Conservation (phyloP, 306 rosid species). For the Rosa multiflora region DNA sequence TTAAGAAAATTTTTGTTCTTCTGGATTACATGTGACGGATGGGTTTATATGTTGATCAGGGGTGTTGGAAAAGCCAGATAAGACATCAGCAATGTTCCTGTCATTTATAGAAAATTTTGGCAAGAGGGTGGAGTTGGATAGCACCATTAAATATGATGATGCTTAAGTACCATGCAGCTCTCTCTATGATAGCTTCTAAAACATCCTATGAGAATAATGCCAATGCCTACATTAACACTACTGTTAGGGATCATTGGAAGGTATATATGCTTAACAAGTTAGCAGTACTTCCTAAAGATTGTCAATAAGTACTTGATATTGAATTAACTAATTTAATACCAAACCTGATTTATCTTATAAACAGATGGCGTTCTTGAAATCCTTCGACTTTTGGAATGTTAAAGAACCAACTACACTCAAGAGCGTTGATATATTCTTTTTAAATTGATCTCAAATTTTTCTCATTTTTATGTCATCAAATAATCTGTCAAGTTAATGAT, state of each 20-base stretch:
- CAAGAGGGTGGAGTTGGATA: constrained; percentile 37
- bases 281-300: too few relatives aligned
- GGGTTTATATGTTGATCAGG: constrained; percentile 27
- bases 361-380: constrained; percentile 68
- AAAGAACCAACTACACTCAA: not conserved
- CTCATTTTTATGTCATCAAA: too few relatives aligned
- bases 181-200: constrained; percentile 70
- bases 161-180: constrained; percentile 33
- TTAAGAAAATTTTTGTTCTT: too few relatives aligned
- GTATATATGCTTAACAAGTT: constrained; percentile 22
- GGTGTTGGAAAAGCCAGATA: constrained; percentile 39
- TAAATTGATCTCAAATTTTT: too few relatives aligned
- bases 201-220: constrained; percentile 57
- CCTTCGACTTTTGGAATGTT: constrained; percentile 72
- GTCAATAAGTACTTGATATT: too few relatives aligned
- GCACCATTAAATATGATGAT: constrained; percentile 36
- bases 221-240: constrained; percentile 37
- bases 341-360: not conserved
- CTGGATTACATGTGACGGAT: too few relatives aligned
- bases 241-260: constrained; percentile 50
- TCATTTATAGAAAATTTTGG: constrained; percentile 59
- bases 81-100: constrained; percentile 33
- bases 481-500: too few relatives aligned
- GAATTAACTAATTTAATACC: not conserved
- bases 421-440: too few relatives aligned